A percentile compares a stretch with the other conserved stretches of the same genome.
Evolutionary conservation across 2,329 filamentous ascomycete species (phyloP).

Genomic region (Lithohypha guttulata): DNA sequence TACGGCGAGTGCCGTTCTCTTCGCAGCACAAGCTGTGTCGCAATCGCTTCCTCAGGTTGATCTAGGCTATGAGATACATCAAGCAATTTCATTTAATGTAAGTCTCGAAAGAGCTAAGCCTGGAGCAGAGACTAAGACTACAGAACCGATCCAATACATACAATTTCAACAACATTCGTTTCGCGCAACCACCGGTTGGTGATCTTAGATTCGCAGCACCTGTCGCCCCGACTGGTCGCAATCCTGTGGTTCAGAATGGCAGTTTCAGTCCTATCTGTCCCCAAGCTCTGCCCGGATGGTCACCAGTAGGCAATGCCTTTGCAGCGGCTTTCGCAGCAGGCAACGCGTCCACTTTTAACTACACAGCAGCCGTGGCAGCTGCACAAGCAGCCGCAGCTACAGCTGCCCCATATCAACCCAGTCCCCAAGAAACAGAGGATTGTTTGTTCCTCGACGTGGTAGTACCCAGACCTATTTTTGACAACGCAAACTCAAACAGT

Average conservation of each 20-base stretch:
- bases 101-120: constrained; percentile 11
- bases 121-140: constrained; percentile 17
- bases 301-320: constrained; percentile 25
- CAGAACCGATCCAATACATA: constrained; percentile 30
- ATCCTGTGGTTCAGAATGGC: constrained; percentile 38
- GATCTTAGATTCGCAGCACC: constrained; percentile 42
- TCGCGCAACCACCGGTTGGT: constrained; percentile 43
- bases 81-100: constrained; percentile 27
- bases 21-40: constrained; percentile 58
- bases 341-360: constrained; percentile 23
- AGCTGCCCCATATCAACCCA: constrained; percentile 27
- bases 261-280: constrained; percentile 34
- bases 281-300: constrained; percentile 39
- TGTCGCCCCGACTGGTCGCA: constrained; percentile 32
- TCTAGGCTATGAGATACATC: constrained; percentile 44
- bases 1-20: not conserved
- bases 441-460: constrained; percentile 31
- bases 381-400: constrained; percentile 11
- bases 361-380: constrained; percentile 21
- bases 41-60: constrained; percentile 40
- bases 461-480: constrained; percentile 27
- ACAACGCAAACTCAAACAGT: constrained; percentile 22
- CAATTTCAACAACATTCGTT: constrained; percentile 48
- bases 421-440: constrained; percentile 27
- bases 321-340: constrained; percentile 24